Conservation (phyloP, 257 asterid genomes). For the Ajuga chamaepitys region DNA sequence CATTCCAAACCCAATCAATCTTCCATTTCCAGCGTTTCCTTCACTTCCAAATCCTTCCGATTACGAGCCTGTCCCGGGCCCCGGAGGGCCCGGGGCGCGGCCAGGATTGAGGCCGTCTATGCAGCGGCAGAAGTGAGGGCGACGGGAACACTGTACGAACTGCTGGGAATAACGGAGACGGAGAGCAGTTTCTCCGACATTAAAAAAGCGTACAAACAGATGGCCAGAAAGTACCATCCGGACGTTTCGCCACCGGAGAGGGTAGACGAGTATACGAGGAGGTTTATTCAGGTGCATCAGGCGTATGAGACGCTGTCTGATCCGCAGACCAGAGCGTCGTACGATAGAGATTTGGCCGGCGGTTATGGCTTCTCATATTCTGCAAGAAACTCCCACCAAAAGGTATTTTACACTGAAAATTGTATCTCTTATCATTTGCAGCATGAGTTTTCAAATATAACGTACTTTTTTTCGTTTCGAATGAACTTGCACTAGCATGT, state of each 20-base stretch:
- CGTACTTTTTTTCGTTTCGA: too few species aligned
- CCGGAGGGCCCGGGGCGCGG: not conserved
- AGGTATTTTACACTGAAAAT: constrained; percentile 10
- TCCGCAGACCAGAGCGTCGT: constrained; percentile 36
- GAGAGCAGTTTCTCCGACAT: constrained; percentile 34
- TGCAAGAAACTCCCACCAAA: not conserved
- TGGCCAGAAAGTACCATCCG: constrained; percentile 67
- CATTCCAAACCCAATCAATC: not conserved
- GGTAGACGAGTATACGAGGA: constrained; percentile 41
- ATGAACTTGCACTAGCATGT: too few species aligned
- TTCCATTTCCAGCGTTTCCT: not conserved
- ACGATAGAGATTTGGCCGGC: constrained; percentile 39
- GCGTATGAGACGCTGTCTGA: constrained; percentile 68
- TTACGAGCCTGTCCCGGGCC: constrained; percentile 11
- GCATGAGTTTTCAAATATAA: too few species aligned
- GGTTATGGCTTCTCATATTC: constrained; percentile 15
- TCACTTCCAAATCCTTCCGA: constrained; percentile 8
- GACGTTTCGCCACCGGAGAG: constrained; percentile 61
- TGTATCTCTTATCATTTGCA: too few species aligned
- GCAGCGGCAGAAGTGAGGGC: constrained; percentile 20
- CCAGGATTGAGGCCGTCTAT: constrained; percentile 17
- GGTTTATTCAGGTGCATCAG: constrained; percentile 43
- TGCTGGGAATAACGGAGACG: constrained; percentile 46
- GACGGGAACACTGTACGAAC: constrained; percentile 44
- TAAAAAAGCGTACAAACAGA: constrained; percentile 46